phyloP scores from a whole-genome alignment of 2,329 filamentous ascomycete genomes.

The Pochonia chlamydosporia region DNA sequence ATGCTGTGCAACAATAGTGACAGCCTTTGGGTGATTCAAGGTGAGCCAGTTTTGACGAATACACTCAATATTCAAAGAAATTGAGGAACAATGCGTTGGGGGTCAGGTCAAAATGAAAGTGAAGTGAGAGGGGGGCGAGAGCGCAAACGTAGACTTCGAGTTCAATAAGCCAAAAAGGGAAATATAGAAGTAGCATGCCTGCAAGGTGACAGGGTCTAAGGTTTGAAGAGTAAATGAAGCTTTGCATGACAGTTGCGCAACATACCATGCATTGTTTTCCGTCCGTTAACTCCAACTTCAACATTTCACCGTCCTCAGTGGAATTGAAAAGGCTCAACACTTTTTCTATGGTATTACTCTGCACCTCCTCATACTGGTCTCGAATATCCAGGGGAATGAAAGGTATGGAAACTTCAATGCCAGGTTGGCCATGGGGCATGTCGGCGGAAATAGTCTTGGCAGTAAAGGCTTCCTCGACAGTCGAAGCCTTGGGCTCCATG shows the following conservation, averaged over 20 bases:
- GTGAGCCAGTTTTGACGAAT: neutral
- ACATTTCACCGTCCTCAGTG: conserved; percentile 20
- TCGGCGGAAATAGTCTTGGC: no score
- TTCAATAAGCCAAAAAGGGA: neutral
- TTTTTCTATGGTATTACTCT: conserved; percentile 32
- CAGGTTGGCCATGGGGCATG: neutral
- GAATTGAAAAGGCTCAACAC: conserved; percentile 25
- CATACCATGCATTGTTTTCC: conserved; percentile 37
- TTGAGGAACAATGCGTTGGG: neutral
- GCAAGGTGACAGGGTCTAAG: neutral
- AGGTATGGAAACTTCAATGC: conserved; percentile 28
- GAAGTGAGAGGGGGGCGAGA: neutral
- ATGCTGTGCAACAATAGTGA: neutral
- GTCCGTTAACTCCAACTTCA: conserved; percentile 39
- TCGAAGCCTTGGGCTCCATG: neutral
- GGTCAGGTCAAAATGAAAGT: neutral
- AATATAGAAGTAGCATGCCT: neutral
- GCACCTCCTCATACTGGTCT: conserved; percentile 22
- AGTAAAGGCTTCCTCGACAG: no score
- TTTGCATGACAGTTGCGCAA: neutral
- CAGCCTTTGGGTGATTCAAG: neutral
- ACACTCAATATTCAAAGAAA: neutral
- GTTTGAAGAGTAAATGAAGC: neutral
- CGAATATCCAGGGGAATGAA: conserved; percentile 19
- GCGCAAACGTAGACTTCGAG: neutral